These are phyloP conservation scores for Teunomyces funiuensis DNA, from an alignment of 805 yeast genomes.

Conservation along the genomic window DNA sequence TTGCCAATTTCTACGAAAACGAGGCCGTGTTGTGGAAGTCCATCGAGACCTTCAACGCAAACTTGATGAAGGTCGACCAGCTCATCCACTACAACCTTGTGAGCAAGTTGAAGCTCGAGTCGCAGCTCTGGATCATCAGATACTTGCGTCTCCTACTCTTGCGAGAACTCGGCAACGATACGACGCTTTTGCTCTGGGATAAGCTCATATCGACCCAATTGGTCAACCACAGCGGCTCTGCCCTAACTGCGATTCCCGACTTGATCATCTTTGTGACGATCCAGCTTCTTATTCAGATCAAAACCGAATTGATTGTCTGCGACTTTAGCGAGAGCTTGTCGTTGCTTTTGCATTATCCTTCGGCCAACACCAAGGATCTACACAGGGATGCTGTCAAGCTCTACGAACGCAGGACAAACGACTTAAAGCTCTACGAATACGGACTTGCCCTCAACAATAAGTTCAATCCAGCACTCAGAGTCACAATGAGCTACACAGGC, in stretches of 20 bases:
- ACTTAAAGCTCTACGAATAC: slow-evolving; percentile 36
- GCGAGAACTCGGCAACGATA: slow-evolving; percentile 47
- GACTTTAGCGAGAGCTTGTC: slow-evolving; percentile 55
- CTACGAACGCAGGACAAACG: slow-evolving; percentile 31
- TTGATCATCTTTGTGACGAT: slow-evolving; percentile 44
- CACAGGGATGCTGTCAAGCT: slow-evolving; percentile 37
- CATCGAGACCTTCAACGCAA: slow-evolving; percentile 48
- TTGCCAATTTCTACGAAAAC: slow-evolving; percentile 31
- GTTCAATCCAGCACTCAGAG: slow-evolving; percentile 39
- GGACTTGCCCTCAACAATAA: slow-evolving; percentile 43
- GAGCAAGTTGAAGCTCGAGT: slow-evolving; percentile 45
- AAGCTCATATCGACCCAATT: slow-evolving; percentile 35
- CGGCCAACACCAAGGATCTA: slow-evolving; percentile 24
- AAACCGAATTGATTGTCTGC: slow-evolving; percentile 42
- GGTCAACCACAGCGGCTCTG: slow-evolving; percentile 3
- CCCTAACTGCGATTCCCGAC: slow-evolving; percentile 29
- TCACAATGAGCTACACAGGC: slow-evolving; percentile 19
- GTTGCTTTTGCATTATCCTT: slow-evolving; percentile 50
- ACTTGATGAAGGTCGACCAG: slow-evolving; percentile 51
- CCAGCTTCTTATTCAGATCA: slow-evolving; percentile 44
- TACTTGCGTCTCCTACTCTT: slow-evolving; percentile 47
- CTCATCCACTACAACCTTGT: slow-evolving; percentile 45
- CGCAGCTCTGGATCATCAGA: slow-evolving; percentile 56
- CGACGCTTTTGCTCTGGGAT: slow-evolving; percentile 48
- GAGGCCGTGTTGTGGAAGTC: slow-evolving; percentile 45